Evolutionary conservation across 768 basidiomycete species (phyloP).

Genomic region (Hydnomerulius pinastri): DNA sequence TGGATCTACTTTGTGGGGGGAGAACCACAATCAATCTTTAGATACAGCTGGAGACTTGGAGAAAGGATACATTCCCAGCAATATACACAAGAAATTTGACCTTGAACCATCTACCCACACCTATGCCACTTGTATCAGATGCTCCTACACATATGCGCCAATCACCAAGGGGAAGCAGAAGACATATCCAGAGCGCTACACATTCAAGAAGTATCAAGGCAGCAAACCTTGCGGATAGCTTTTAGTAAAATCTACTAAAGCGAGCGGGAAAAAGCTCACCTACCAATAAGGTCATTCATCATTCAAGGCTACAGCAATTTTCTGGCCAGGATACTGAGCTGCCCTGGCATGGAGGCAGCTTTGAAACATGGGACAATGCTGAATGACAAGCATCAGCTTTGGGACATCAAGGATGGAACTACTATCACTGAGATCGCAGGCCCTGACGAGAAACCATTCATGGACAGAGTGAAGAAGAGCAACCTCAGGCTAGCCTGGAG

Average conservation of each 20-base stretch:
- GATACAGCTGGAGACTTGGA: background rate
- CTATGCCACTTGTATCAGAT: too few relatives aligned
- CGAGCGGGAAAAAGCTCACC: background rate
- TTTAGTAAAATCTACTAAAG: background rate
- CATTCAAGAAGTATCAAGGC: slow-evolving; percentile 10
- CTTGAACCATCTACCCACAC: too few relatives aligned
- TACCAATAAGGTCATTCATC: slow-evolving; percentile 17
- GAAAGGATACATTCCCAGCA: slow-evolving; percentile 11
- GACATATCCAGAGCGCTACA: slow-evolving; percentile 22
- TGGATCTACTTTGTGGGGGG: background rate
- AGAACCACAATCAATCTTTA: background rate
- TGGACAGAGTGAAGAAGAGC: slow-evolving; percentile 9
- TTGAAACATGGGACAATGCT: slow-evolving; percentile 22
- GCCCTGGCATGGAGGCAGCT: slow-evolving; percentile 25
- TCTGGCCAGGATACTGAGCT: slow-evolving; percentile 25
- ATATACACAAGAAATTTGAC: slow-evolving; percentile 16
- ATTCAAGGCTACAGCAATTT: slow-evolving; percentile 33
- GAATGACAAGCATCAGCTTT: background rate
- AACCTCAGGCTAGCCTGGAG: slow-evolving; percentile 20
- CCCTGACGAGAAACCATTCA: slow-evolving; percentile 26
- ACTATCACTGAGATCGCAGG: slow-evolving; percentile 25
- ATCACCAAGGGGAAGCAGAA: background rate
- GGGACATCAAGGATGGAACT: slow-evolving; percentile 32
- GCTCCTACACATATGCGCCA: slow-evolving; percentile 23
- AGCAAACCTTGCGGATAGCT: slow-evolving; percentile 19